Evolutionary conservation across 192 early-diverging fungal species (phyloP), one percentile per base, ranked within the genome.

Genomic region (Entomortierella parvispora): DNA sequence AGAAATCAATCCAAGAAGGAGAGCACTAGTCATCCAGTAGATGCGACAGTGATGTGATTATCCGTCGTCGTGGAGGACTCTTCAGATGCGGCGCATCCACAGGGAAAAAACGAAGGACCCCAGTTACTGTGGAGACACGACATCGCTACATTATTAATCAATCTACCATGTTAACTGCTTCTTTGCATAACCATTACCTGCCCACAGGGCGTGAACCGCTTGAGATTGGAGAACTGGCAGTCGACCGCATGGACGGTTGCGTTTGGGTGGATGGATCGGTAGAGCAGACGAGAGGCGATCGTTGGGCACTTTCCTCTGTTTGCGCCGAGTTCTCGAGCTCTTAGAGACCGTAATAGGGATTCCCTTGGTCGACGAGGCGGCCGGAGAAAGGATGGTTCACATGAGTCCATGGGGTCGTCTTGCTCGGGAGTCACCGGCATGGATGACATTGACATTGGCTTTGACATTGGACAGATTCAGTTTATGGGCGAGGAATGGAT

Each of bases 171-270:
- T n/a, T n/a, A n/a, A n/a, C n/a, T n/a, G n/a, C n/a, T n/a, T n/a
- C n/a, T 55, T 2, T 2, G 31, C 14, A 7, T 8, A 12, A 20
- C 7, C 57, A 28, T 20, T 76, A 67, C 72, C 52, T 76, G 72
- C 11, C 72, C 72, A 29, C 72, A 76, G 22, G 72, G 72, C 25
- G 72, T 76, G 32, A 76, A 76, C 52, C 60, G 59, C 40, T 76
- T 76, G 33, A 76, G 65, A 45, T 68, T 66, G 10, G 71, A 76
- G 59, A 68, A 76, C 25, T 67, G 65, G 32, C 72, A 68, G 15
- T 76, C 65, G 8, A 76, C 65, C 8, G 64, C 72, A 42, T 76
- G 72, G 53, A 76, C 47, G 46, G 72, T 76, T 2, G 72, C 33
- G 37, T 76, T 76, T 2, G 72, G 72, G 53, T 68, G 62, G 51